phyloP scores from a whole-genome alignment of 495 filamentous ascomycete genomes.

The Cudoniella acicularis region DNA sequence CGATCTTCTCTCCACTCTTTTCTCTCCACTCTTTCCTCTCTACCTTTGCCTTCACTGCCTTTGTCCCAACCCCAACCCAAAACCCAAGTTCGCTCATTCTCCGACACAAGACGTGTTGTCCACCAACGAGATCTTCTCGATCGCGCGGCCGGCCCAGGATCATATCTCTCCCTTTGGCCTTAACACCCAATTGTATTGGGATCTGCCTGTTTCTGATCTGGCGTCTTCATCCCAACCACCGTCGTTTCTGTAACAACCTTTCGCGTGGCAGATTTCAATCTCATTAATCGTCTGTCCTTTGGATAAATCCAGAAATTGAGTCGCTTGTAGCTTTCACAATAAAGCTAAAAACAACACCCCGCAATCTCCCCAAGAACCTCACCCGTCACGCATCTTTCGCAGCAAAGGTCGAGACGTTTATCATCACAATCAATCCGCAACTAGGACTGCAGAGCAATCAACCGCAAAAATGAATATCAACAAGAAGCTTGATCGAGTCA shows the following conservation, averaged over 20 bases:
- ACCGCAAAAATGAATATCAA: conserved; percentile 73
- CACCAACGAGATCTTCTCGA: not conserved
- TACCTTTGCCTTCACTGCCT: not conserved
- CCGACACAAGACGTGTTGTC: not conserved
- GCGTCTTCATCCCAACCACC: conserved; percentile 8
- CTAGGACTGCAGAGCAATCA: not conserved
- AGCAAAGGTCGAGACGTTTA: not conserved
- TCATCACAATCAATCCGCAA: not conserved
- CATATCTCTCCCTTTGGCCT: conserved; percentile 13
- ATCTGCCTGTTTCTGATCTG: not conserved
- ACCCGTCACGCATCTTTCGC: not conserved
- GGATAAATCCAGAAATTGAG: conserved; percentile 20
- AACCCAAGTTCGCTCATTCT: conserved; percentile 4
- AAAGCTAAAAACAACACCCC: conserved; percentile 10
- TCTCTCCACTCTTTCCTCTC: not conserved
- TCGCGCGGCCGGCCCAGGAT: not conserved
- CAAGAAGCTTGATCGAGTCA: conserved; percentile 93
- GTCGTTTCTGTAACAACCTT: conserved; percentile 16
- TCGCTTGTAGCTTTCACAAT: conserved; percentile 9
- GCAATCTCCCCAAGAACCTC: not conserved
- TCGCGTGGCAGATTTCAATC: conserved; percentile 9
- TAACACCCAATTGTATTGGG: conserved; percentile 3
- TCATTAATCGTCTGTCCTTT: conserved; percentile 9
- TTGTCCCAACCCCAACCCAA: not conserved
- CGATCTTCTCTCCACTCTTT: not conserved